Evolutionary conservation across 2,329 filamentous ascomycete genomes (phyloP), one percentile per base, ranked within the genome.

Genomic region (Zymoseptoria pseudotritici): DNA sequence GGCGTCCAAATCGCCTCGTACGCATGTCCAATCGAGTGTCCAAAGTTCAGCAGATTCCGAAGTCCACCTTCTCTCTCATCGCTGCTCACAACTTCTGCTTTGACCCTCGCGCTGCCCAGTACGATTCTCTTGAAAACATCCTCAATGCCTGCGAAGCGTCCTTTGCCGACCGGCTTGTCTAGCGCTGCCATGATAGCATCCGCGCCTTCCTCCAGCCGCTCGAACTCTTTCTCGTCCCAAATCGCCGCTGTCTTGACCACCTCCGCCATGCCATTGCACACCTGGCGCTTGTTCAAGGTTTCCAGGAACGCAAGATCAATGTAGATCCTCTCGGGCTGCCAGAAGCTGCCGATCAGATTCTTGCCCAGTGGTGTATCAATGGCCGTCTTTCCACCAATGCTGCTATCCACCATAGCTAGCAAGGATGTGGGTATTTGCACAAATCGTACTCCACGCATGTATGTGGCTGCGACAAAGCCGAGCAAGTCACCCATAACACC

Each of bases 191-290:
- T 82, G 56, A 99, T 91, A 4, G 82, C 77, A 46, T 87, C 79
- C 1, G 92, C 91, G 69, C 94, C 90, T 66, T 88, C 81, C 73
- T 99, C 94, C 19, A 99, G 80, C 11, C 88, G 78, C 51, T 87
- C 83, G 72, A 99, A 99, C 71, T 97, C 93, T 9, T 81, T 77
- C 75, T 95, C 91, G 70, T 96, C 86, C 85, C 93, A 97, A 68
- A 99, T 97, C 57, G 94, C 94, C 2, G 94, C 94, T 3, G 94
- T 99, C 83, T 82, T 73, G 50, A 71, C 66, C 29, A 99, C 93
- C 78, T 99, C 94, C 24, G 93, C 94, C 93, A 99, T 97, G 62
- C 94, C 94, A 74, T 99, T 99, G 76, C 97, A 91, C 71, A 99
- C 93, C 76, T 99, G 93, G 66, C 94, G 83, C 65, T 88, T 86